Percentiles rank a stretch among this genome's conserved stretches.
Evolutionary conservation across 352 stramenopile species (phyloP).

Genomic region (Pythium graminicola): DNA sequence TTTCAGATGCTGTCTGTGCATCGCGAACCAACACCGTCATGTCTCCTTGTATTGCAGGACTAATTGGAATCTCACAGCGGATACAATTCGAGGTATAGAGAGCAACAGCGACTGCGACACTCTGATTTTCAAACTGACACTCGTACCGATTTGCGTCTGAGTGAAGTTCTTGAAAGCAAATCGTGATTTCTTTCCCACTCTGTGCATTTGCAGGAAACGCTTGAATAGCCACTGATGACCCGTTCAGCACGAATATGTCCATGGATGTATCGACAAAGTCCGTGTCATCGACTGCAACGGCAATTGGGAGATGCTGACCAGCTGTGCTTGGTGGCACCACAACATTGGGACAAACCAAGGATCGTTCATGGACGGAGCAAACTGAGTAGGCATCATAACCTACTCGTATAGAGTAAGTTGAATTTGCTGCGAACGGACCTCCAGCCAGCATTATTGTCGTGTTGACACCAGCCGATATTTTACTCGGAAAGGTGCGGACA

Average conservation of each 20-base stretch:
- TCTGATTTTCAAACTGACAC: slow-evolving; percentile 7
- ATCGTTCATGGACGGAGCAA: not conserved
- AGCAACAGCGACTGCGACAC: not conserved
- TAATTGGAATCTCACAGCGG: slow-evolving; percentile 2
- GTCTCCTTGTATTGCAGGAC: not conserved
- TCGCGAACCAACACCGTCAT: not conserved
- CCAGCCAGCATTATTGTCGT: slow-evolving; percentile 14
- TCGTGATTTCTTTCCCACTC: not conserved
- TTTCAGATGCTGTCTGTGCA: not conserved
- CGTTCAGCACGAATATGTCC: not conserved
- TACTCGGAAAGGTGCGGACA: slow-evolving; percentile 4
- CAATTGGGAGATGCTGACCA: not conserved
- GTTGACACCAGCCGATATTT: not conserved
- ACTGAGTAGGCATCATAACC: not conserved
- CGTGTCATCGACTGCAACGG: not conserved
- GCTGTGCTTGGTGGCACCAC: not conserved
- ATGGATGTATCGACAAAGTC: slow-evolving; percentile 9
- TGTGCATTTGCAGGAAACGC: not conserved
- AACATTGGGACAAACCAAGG: slow-evolving; percentile 2
- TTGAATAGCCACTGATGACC: not conserved
- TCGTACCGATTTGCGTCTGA: slow-evolving; percentile 4
- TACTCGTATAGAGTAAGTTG: slow-evolving; percentile 4
- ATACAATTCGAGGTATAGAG: slow-evolving; percentile 7
- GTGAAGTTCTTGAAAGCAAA: slow-evolving; percentile 6
- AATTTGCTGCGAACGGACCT: slow-evolving; percentile 6